Evolutionary conservation across 371 early-diverging fungal species (phyloP).

Genomic region (Haplosporangium sp.): DNA sequence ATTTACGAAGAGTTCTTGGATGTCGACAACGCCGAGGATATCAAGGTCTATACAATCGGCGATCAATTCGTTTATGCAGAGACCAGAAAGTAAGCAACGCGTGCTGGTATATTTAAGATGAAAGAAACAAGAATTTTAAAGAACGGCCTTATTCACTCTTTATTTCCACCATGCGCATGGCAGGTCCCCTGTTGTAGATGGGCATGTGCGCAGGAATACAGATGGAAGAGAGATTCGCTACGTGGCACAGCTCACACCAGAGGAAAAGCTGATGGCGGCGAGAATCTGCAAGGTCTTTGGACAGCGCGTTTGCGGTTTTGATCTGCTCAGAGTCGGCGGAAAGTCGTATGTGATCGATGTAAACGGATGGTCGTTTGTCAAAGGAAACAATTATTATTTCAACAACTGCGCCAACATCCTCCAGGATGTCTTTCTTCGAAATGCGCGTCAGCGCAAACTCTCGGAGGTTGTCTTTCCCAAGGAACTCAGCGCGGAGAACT

Average conservation of each 20-base stretch:
- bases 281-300: constrained; percentile 88
- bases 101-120: neutral
- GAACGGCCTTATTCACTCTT: neutral
- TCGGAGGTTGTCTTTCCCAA: constrained; percentile 72
- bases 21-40: constrained; percentile 95
- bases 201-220: constrained; percentile 93
- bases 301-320: constrained; percentile 92
- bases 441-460: constrained; percentile 59
- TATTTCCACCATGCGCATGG: too few relatives aligned
- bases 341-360: constrained; percentile 97
- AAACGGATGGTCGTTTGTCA: constrained; percentile 99
- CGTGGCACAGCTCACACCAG: constrained; percentile 80
- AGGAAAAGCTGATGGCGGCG: constrained; percentile 88
- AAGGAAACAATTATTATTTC: constrained; percentile 95
- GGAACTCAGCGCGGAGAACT: constrained; percentile 76
- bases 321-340: constrained; percentile 88
- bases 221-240: constrained; percentile 98
- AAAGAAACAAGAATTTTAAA: too few relatives aligned
- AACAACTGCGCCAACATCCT: constrained; percentile 86
- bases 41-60: constrained; percentile 98
- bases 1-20: constrained; percentile 97
- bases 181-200: constrained; percentile 98
- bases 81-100: constrained; percentile 87
- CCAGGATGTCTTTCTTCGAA: constrained; percentile 74
- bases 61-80: constrained; percentile 94